These are phyloP conservation scores for Camillea tinctor DNA, from an alignment of 2,329 filamentous ascomycete genomes.

Conservation along the genomic window DNA sequence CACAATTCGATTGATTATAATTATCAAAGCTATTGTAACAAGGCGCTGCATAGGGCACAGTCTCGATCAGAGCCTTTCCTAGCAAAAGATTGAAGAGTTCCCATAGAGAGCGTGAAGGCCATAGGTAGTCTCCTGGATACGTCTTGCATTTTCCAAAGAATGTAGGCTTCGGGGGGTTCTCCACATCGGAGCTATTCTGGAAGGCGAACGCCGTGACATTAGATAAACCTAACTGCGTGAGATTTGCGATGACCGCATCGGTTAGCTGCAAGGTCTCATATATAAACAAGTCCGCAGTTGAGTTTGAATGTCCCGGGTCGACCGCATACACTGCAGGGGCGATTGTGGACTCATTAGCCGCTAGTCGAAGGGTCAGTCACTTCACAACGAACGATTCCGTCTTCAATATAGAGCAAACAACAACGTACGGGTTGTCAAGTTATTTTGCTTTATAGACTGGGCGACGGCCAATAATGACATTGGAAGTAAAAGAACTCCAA, in stretches of 20 bases:
- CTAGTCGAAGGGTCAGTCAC: not conserved
- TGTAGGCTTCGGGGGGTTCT: conserved; percentile 4
- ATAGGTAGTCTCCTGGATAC: conserved; percentile 29
- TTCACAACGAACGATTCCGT: not conserved
- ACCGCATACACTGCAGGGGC: not conserved
- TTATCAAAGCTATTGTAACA: conserved; percentile 31
- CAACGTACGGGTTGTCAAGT: not conserved
- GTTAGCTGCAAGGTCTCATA: conserved; percentile 7
- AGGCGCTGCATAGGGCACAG: conserved; percentile 32
- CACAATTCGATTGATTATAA: conserved; percentile 30
- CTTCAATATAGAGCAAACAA: not conserved
- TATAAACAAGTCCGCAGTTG: not conserved
- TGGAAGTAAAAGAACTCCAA: not conserved
- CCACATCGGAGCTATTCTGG: conserved; percentile 3
- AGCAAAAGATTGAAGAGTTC: conserved; percentile 26
- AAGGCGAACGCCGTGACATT: conserved; percentile 27
- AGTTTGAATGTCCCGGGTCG: not conserved
- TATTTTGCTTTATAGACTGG: not conserved
- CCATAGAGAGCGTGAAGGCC: conserved; percentile 29
- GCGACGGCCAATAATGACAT: not conserved
- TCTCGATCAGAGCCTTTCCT: conserved; percentile 33
- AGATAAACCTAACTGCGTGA: conserved; percentile 17
- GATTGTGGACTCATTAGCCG: not conserved
- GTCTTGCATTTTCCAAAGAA: conserved; percentile 26
- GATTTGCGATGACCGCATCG: conserved; percentile 16